Base-by-base conservation (phyloP, 2,329 filamentous ascomycete genomes). In the Fusarium sp. region DNA sequence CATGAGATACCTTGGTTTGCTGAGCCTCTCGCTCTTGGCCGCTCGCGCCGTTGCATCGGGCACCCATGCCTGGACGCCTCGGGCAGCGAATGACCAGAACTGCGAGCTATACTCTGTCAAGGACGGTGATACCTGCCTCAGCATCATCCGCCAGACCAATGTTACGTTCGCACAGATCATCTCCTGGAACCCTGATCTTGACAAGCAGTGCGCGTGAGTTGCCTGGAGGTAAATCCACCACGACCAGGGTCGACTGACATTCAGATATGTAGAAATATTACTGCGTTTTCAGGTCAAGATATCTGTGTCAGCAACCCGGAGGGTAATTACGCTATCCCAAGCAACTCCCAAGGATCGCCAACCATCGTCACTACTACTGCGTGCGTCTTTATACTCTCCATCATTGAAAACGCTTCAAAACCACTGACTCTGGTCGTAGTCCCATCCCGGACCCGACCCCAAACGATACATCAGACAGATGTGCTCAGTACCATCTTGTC, bases 401-500 rank as follows among this genome's bases (percentile, higher is more conserved):
- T 45, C 43, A 45, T 45, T 45, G 20, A 45, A 45, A 45, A 45
- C 20, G 20, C 43, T 45, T 25, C 43, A 45, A 45, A 9, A 4
- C 43, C 43, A 16, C 43, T 45, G 13, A 45, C 43, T 45, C 13
- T 23, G 13, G 43, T 45, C 43, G 43, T 9, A 45, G 20, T 23
- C 43, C 43, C 43, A 45, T 69, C 23, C 37, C 32, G 16, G 16
- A 34, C 35, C 34, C 56, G 25, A 66, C 57, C 20, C 50, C 18
- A 8, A 18, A 70, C 20, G 48, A 62, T 58, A 25, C 64, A 57
- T 37, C 56, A 52, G 9, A 61, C 43, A 67, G 57, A 43, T 67
- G 64, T 34, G 57, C 45, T 34, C 27, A 67, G 37, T 67, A 67
- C n/a, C 58, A 62, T 35, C 34, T 56, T 16, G 64, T 63, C 13